Conservation (phyloP, 495 filamentous ascomycete genomes). For the Penicillium macrosclerotiorum region DNA sequence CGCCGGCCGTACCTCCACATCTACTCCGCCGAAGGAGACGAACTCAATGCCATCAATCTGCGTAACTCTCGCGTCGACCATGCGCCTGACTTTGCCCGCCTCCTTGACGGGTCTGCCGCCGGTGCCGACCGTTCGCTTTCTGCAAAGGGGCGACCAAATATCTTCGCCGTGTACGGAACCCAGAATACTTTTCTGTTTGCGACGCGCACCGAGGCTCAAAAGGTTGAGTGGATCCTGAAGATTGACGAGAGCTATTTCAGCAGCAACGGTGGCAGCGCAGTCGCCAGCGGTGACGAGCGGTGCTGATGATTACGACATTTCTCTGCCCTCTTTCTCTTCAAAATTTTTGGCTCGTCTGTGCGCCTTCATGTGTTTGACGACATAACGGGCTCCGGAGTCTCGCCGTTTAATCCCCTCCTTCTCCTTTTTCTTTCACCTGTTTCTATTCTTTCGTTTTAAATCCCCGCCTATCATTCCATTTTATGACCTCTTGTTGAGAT, state of each 20-base stretch:
- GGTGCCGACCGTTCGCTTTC: constrained; percentile 31
- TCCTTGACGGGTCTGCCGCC: constrained; percentile 56
- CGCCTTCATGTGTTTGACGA: constrained; percentile 25
- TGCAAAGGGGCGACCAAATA: constrained; percentile 58
- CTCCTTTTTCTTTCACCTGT: constrained; percentile 9
- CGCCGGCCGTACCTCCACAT: constrained; percentile 90
- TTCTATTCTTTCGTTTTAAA: background rate
- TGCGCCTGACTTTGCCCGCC: constrained; percentile 76
- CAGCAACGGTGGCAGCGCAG: constrained; percentile 30
- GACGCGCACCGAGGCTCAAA: constrained; percentile 79
- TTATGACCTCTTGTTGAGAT: constrained; percentile 29
- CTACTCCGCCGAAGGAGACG: constrained; percentile 81
- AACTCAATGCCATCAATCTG: constrained; percentile 83
- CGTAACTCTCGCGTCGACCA: constrained; percentile 82
- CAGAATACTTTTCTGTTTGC: constrained; percentile 95
- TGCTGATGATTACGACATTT: constrained; percentile 1
- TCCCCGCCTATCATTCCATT: background rate
- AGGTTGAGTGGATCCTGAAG: constrained; percentile 90
- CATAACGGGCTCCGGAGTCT: constrained; percentile 17
- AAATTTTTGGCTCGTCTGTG: constrained; percentile 13
- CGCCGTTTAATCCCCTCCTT: constrained; percentile 15
- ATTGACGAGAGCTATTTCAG: constrained; percentile 64
- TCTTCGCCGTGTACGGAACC: constrained; percentile 91
- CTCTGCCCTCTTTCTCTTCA: background rate
- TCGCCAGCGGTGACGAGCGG: constrained; percentile 22